These are phyloP conservation scores for Picea abies DNA, from an alignment of 83 land plant species.

Conservation along the genomic window DNA sequence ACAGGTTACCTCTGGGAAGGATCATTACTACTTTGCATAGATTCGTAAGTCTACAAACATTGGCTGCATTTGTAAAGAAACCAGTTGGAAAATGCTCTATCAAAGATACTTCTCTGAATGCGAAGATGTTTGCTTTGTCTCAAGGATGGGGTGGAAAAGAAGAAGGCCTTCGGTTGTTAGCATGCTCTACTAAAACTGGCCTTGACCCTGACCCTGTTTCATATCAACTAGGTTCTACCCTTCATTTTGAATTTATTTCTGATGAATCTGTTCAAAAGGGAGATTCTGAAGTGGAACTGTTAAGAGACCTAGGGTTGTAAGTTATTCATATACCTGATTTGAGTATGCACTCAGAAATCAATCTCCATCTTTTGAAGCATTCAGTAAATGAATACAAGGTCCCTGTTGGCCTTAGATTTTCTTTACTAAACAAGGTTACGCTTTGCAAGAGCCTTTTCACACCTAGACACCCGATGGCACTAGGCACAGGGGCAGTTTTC, in stretches of 20 bases:
- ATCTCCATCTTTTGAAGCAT: constrained; percentile 65
- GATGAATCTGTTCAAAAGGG: constrained; percentile 32
- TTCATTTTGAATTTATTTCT: constrained; percentile 87
- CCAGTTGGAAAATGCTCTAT: constrained; percentile 59
- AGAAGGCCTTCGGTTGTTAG: constrained; percentile 82
- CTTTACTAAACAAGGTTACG: too few relatives aligned
- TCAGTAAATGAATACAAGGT: too few relatives aligned
- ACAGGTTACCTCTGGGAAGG: too few relatives aligned
- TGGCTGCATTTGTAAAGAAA: constrained; percentile 86
- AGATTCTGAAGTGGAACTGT: constrained; percentile 9
- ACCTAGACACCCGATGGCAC: too few relatives aligned
- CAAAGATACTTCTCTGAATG: constrained; percentile 63
- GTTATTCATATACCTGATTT: constrained; percentile 70
- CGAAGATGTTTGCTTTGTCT: constrained; percentile 71
- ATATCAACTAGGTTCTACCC: constrained; percentile 59
- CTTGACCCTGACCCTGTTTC: constrained; percentile 60
- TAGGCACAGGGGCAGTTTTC: too few relatives aligned
- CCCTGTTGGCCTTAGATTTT: too few relatives aligned
- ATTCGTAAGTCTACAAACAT: constrained; percentile 51
- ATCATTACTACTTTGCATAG: too few relatives aligned
- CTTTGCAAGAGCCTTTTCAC: too few relatives aligned
- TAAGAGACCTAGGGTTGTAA: constrained; percentile 52
- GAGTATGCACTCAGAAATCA: constrained; percentile 37
- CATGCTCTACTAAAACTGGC: constrained; percentile 57
- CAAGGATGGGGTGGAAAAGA: constrained; percentile 99